A percentile compares a stretch with the other conserved stretches of the same genome.
These are phyloP conservation scores for Barnettozyma siamensis DNA, from an alignment of 805 yeast species.

Conservation along the genomic window DNA sequence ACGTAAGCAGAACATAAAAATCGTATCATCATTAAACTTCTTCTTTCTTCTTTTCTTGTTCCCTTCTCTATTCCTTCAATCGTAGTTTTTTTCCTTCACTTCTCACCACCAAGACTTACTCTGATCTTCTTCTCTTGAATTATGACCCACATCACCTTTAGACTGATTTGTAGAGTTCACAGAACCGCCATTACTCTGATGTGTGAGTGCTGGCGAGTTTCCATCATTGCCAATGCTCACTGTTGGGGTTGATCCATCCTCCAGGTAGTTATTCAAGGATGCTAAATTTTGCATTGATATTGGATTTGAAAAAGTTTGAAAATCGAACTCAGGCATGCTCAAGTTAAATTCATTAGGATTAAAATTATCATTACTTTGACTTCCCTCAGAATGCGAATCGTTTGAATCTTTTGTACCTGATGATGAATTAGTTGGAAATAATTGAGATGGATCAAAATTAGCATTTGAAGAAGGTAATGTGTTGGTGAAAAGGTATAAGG, in stretches of 20 bases:
- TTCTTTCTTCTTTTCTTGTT: too few species aligned
- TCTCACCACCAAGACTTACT: too few species aligned
- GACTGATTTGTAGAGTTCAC: too few species aligned
- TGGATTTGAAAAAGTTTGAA: slow-evolving; percentile 18
- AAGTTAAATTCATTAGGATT: slow-evolving; percentile 20
- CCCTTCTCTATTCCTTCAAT: too few species aligned
- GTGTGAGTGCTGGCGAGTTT: not conserved
- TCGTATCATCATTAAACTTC: too few species aligned
- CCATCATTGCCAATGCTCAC: not conserved
- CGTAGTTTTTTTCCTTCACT: too few species aligned
- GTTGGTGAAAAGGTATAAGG: slow-evolving; percentile 24
- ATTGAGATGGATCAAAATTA: slow-evolving; percentile 23
- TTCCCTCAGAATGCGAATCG: slow-evolving; percentile 14
- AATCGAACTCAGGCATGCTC: slow-evolving; percentile 24
- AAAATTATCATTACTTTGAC: slow-evolving; percentile 11
- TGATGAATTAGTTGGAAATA: slow-evolving; percentile 16
- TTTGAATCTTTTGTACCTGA: slow-evolving; percentile 2
- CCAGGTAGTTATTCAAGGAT: slow-evolving; percentile 17
- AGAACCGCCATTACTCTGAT: too few species aligned
- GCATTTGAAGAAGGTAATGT: slow-evolving; percentile 17
- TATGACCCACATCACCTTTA: too few species aligned
- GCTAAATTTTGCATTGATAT: slow-evolving; percentile 22
- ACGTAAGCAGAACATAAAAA: too few species aligned
- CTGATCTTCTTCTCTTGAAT: too few species aligned
- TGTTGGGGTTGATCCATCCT: slow-evolving; percentile 2